A percentile compares a stretch with the other conserved stretches of the same genome.
These are phyloP conservation scores for Lactarius psammicola DNA, from an alignment of 768 basidiomycete species.

Conservation along the genomic window DNA sequence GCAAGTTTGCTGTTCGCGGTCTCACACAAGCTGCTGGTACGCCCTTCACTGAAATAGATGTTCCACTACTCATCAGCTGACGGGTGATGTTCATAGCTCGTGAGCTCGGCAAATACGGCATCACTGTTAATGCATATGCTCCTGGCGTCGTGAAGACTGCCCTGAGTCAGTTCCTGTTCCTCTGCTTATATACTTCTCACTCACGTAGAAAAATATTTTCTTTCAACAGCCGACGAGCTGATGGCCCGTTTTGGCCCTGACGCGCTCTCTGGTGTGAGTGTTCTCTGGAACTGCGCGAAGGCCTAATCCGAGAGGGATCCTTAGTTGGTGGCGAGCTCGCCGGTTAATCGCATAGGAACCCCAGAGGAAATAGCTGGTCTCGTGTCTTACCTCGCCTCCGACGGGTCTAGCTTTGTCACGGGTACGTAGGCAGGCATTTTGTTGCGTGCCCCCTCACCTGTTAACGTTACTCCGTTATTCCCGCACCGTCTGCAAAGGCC, in stretches of 20 bases:
- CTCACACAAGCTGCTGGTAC: slow-evolving; percentile 29
- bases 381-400: too few relatives aligned
- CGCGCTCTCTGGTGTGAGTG: background rate
- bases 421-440: slow-evolving; percentile 13
- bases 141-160: slow-evolving; percentile 29
- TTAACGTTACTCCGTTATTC: background rate
- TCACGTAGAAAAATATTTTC: background rate
- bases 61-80: background rate
- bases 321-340: background rate
- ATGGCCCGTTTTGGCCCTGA: background rate
- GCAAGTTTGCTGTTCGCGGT: too few relatives aligned
- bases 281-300: background rate
- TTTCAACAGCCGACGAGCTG: background rate
- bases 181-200: background rate
- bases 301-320: background rate
- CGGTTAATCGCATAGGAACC: slow-evolving; percentile 15
- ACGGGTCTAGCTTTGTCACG: slow-evolving; percentile 27
- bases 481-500: slow-evolving; percentile 2
- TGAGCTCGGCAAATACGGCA: slow-evolving; percentile 25
- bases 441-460: background rate
- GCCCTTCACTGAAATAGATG: background rate
- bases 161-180: slow-evolving; percentile 28
- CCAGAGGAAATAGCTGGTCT: too few relatives aligned
- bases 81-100: too few relatives aligned
- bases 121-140: slow-evolving; percentile 33